Evolutionary conservation across 139 green algal genomes (phyloP).

Genomic region (Chlorella sp.): DNA sequence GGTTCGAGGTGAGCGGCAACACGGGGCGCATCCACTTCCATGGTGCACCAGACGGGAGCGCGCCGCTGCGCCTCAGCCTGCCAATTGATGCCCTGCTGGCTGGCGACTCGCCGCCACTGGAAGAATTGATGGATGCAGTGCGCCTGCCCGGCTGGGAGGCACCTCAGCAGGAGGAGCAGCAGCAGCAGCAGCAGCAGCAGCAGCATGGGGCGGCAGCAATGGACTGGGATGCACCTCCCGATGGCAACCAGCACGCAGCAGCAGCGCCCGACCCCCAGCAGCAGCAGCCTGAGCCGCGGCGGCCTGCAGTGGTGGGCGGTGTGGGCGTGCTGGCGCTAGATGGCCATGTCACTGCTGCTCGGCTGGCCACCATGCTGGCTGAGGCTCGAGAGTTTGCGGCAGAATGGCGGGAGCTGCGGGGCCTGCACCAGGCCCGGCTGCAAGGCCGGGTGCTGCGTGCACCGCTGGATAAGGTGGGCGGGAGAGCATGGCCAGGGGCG

Average conservation of each 20-base stretch:
- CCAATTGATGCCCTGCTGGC: conserved; percentile 72
- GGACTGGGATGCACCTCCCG: neutral
- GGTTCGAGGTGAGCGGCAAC: conserved; percentile 78
- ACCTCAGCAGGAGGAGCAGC: neutral
- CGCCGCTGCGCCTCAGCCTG: conserved; percentile 73
- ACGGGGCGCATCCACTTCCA: conserved; percentile 85
- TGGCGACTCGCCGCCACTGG: conserved; percentile 12
- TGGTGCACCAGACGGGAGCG: conserved; percentile 60
- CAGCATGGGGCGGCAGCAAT: neutral
- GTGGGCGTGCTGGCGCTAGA: conserved; percentile 57
- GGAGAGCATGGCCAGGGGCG: too few species aligned
- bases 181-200: conserved; percentile 26
- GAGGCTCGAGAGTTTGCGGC: conserved; percentile 69
- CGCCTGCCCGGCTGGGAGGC: neutral
- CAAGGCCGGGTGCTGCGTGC: conserved; percentile 49
- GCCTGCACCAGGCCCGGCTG: conserved; percentile 62
- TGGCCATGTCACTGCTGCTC: neutral
- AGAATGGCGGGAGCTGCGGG: conserved; percentile 81
- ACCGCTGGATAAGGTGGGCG: conserved; percentile 45
- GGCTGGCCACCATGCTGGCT: conserved; percentile 59
- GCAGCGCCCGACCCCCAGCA: neutral
- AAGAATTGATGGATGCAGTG: conserved; percentile 27
- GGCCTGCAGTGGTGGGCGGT: conserved; percentile 47
- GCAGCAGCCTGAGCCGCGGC: neutral
- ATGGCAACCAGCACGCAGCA: neutral